Evolutionary conservation across 2,329 filamentous ascomycete genomes (phyloP), one percentile per base, ranked within the genome.

Genomic region (Paraconiothyrium sp.): DNA sequence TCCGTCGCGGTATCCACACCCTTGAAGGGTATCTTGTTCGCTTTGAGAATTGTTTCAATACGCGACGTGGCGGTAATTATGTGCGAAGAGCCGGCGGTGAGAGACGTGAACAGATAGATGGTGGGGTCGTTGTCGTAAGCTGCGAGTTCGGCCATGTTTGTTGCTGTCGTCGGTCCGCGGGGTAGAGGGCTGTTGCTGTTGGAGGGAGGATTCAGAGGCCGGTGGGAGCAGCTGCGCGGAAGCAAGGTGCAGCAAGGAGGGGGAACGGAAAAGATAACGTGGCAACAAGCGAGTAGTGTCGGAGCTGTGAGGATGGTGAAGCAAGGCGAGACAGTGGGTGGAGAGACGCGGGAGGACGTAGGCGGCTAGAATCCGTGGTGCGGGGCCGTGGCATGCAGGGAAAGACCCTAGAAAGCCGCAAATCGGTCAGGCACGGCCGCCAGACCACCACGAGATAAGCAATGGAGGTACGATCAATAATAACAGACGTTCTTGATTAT

Each of bases 41-140:
- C 94, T 76, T 93, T 94, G 62, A 99, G 86, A 74, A 99, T 98
- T 13, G 94, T 97, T 81, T 99, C 94, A 69, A 99, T 89, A 51
- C 95, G 92, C 58, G 94, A 96, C 1, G 95, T 98, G 30, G 94
- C 95, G 44, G 95, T 98, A 74, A 98, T 90, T 78, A 98, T 97
- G 79, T 97, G 93, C 27, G 93, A 97, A 44, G 93, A 97, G 67
- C 95, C 95, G 61, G 95, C 92, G 22, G 95, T 98, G 59, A 99
- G 86, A 57, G 94, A 98, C 63, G 95, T 98, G 83, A 96, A 97
- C 72, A 99, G 91, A 83, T 95, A 99, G 65, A 99, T 89, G 14
- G 79, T 79, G 3, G 79, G 78, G 67, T 83, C 82, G 60, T 78
- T 78, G 61, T 84, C 81, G 66, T 80, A 82, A 61, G 76, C 74